Evolutionary conservation across 169 alveolate genomes (phyloP).

Genomic region (Plasmodium cynomolgi): DNA sequence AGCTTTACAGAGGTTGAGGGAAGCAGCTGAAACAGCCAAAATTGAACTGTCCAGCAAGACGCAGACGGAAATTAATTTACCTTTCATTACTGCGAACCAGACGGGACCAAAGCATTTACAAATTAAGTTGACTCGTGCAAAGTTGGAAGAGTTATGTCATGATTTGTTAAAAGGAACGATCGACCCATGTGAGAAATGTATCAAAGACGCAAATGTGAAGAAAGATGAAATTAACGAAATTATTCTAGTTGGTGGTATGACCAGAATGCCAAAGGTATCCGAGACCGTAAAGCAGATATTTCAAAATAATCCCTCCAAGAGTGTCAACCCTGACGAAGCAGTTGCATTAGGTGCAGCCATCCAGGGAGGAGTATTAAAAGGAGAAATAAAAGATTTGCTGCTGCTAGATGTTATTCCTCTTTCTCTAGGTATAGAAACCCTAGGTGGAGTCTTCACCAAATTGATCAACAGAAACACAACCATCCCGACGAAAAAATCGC

Average conservation of each 20-base stretch:
- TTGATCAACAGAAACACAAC: constrained; percentile 98
- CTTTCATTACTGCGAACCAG: constrained; percentile 99
- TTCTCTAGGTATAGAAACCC: constrained; percentile 97
- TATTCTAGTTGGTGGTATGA: constrained; percentile 99
- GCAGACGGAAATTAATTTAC: constrained; percentile 96
- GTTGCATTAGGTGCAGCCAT: constrained; percentile 99
- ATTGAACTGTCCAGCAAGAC: constrained; percentile 95
- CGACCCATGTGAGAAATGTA: constrained; percentile 96
- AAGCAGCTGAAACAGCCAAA: constrained; percentile 99
- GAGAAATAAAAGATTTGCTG: constrained; percentile 96
- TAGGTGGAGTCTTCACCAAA: constrained; percentile 97
- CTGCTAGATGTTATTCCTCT: constrained; percentile 97
- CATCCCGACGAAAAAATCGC: constrained; percentile 98
- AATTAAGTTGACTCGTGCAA: constrained; percentile 95
- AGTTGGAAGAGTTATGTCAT: constrained; percentile 93
- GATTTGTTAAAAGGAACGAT: constrained; percentile 93
- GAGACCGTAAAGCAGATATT: constrained; percentile 93
- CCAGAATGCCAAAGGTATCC: constrained; percentile 99
- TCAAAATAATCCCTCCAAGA: constrained; percentile 95
- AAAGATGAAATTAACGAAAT: constrained; percentile 95
- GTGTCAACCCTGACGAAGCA: constrained; percentile 99
- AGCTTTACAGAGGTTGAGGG: constrained; percentile 98
- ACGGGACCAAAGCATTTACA: constrained; percentile 98
- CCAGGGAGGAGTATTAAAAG: constrained; percentile 96
- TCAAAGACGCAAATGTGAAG: constrained; percentile 95